These are phyloP conservation scores for Kodamaea fukazawae DNA, from an alignment of 805 yeast species.

Conservation along the genomic window DNA sequence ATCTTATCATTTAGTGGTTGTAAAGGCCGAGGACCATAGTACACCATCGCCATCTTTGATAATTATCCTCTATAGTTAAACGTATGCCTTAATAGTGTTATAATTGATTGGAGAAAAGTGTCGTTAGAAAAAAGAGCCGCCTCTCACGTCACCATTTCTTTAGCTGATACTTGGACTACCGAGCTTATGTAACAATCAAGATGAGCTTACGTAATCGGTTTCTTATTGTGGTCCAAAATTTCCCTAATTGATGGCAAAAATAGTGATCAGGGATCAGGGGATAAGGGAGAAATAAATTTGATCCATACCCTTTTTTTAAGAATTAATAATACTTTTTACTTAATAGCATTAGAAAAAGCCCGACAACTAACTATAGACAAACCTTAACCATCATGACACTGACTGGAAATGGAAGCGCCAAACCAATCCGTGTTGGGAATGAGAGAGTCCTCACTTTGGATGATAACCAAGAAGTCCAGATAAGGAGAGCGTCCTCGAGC, in stretches of 20 bases:
- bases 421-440: constrained; percentile 2
- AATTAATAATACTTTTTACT: constrained; percentile 1
- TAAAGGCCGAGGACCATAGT: constrained; percentile 37
- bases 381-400: no score
- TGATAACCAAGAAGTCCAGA: constrained; percentile 15
- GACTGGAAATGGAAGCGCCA: not conserved
- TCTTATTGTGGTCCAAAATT: no score
- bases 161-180: no score
- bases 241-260: not conserved
- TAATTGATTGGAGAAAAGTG: no score
- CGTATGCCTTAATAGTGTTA: no score
- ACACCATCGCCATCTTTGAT: constrained; percentile 13
- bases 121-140: no score
- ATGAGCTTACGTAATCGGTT: no score
- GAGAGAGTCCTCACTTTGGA: constrained; percentile 12
- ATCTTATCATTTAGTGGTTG: constrained; percentile 52
- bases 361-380: no score
- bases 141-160: no score
- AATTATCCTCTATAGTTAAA: no score
- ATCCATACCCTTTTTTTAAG: no score
- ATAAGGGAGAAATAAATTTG: not conserved
- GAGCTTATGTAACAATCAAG: no score
- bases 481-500: constrained; percentile 32
- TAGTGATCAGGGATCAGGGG: constrained; percentile 6
- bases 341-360: not conserved